These are phyloP conservation scores for Phytophthora europaea DNA, from an alignment of 352 stramenopile species.

Conservation along the genomic window DNA sequence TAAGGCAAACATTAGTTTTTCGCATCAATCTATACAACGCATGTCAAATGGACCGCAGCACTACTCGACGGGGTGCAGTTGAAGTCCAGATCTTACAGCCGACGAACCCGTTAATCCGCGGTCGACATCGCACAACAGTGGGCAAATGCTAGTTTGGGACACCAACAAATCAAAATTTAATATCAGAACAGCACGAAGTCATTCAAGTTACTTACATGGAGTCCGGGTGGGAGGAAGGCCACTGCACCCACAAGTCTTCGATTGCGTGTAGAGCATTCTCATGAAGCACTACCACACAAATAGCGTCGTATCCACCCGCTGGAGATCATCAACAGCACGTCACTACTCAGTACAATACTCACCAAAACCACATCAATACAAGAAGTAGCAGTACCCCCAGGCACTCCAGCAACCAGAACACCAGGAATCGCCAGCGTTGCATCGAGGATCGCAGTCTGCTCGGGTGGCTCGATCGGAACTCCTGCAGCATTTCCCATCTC, in stretches of 20 bases:
- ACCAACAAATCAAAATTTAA: neutral
- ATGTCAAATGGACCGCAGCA: slow-evolving; percentile 1
- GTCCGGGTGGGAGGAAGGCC: slow-evolving; percentile 56
- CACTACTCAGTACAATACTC: slow-evolving; percentile 1
- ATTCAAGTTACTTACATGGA: slow-evolving; percentile 48
- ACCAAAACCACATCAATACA: neutral
- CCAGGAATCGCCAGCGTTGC: slow-evolving; percentile 94
- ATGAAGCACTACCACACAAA: slow-evolving; percentile 93
- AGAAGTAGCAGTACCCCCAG: slow-evolving; percentile 69
- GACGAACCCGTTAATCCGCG: slow-evolving; percentile 19
- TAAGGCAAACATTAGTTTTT: slow-evolving; percentile 15
- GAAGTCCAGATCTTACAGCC: slow-evolving; percentile 29
- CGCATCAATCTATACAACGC: neutral
- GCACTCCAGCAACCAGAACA: slow-evolving; percentile 95
- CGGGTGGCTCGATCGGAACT: slow-evolving; percentile 94
- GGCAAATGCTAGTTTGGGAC: slow-evolving; percentile 61
- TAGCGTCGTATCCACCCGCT: slow-evolving; percentile 97
- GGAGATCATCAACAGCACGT: neutral
- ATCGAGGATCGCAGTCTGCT: slow-evolving; percentile 94
- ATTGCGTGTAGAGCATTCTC: slow-evolving; percentile 59
- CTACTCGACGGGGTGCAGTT: slow-evolving; percentile 39
- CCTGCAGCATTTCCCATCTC: slow-evolving; percentile 91
- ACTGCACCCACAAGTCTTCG: slow-evolving; percentile 81
- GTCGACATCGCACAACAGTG: slow-evolving; percentile 70
- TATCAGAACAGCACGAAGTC: slow-evolving; percentile 4